Base-by-base conservation (phyloP, 2,329 filamentous ascomycete genomes). In the Cadophora luteo-olivacea region DNA sequence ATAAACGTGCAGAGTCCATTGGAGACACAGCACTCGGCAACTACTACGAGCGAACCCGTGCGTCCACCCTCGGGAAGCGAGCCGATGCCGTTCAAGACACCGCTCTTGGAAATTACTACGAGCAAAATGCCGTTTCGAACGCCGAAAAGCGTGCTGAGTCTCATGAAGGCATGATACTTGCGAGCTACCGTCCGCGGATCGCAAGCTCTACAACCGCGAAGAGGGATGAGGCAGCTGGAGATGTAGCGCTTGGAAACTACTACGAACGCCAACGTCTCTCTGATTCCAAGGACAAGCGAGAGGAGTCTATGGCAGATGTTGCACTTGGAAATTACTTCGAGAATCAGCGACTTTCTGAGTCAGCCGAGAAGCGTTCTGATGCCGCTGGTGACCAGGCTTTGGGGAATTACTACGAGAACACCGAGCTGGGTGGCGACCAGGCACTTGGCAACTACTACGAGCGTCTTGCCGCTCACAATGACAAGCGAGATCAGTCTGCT, bases 181-280 rank as follows among this genome's bases (percentile, higher is more conserved):
- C 32, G 7, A 58, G 33, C 12, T 38, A 58, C n/a, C n/a, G 33
- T 12, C 25, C 19, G 7, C 52, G 52, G 3, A 33, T 19, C 25
- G 29, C 51, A 4, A 29, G 24, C 51, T 54, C 52, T 5, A 2
- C 25, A n/a, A 9, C 16, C n/a, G 14, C 4, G 9, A 55, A 55
- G 52, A 25, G 29, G n/a, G 52, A 19, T 25, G 14, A 55, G 14
- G 32, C 29, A n/a, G 25, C 6, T 49, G 45, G n/a, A 49, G 45
- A 49, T 49, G 45, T 49, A 22, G 55, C 55, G 22, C 55, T 58
- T 12, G 54, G 54, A n/a, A 57, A 57, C 29, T 36, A 57, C 19
- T 57, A 36, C 32, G 55, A 58, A 16, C 19, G 24, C 16, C 41
- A 45, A 14, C 3, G 41, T 16, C 41, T 45, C 12, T 45, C 41